Evolutionary conservation across 225 moss, liverwort and hornwort species (phyloP), one percentile per base, ranked within the genome.

Genomic region (Polytrichum formosum): DNA sequence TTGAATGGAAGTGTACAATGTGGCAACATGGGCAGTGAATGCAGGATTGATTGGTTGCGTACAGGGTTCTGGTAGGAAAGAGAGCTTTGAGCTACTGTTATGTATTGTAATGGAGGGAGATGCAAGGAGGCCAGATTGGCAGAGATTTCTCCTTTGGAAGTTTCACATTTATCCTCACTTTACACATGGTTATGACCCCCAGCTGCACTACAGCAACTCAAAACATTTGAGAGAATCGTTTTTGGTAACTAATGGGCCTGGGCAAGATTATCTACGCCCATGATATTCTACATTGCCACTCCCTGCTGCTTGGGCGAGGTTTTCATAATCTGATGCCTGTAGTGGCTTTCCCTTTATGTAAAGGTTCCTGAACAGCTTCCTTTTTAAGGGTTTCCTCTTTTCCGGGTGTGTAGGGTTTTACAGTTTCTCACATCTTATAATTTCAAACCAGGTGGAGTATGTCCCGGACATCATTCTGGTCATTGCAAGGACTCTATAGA

Each of bases 1-100:
- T 59, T 37, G 64, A 74, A 71, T 64, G 71, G 64, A 81, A 71
- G 22, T 74, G 74, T 72, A 67, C 72, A 77, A 72, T 68, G 67
- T 67, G 35, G 77, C 72, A 77, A 35, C 72, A 25, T 26, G 67
- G 72, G 67, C 67, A 30, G 53, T 77, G 69, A 61, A 67, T 16
- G 23, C n/a, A 54, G 67, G 55, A 72, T 62, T 72, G 33, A 58
- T 70, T 33, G 69, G 72, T 72, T 72, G 67, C 67, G 63, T 28
- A 65, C 60, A 70, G 76, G 53, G 60, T 25, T 76, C 65, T 67
- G 22, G 67, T 67, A 66, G 71, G 53, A 28, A 46, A 46, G 7
- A 26, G 63, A 68, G 63, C 35, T 68, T 72, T 77, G 64, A 72
- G 68, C 68, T 64, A 73, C 64, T 64, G 67, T 72, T 77, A 22